A percentile compares a stretch with the other conserved stretches of the same genome.
phyloP scores from a whole-genome alignment of 345 rosid genomes.

The Ceriops zippeliana region DNA sequence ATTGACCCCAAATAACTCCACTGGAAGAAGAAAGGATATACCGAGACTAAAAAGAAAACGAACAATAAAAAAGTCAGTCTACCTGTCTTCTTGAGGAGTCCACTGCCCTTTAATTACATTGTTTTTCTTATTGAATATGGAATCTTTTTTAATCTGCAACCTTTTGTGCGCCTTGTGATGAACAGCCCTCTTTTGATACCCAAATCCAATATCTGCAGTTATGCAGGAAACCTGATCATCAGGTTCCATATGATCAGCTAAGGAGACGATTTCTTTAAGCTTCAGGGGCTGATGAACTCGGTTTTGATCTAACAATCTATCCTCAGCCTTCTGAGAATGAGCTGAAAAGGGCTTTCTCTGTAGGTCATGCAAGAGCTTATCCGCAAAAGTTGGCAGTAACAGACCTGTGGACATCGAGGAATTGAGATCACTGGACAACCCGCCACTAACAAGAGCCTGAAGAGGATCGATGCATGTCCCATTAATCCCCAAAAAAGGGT shows the following conservation, averaged over 20 bases:
- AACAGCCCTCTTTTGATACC: slow-evolving; percentile 10
- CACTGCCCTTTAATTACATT: slow-evolving; percentile 64
- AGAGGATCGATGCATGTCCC: slow-evolving; percentile 16
- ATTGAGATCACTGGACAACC: slow-evolving; percentile 1
- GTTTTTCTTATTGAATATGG: slow-evolving; percentile 24
- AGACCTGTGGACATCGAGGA: background rate
- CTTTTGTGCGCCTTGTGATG: slow-evolving; percentile 24
- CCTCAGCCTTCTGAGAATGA: slow-evolving; percentile 9
- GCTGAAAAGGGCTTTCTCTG: slow-evolving; percentile 11
- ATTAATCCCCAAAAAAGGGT: slow-evolving; percentile 11
- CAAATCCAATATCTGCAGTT: slow-evolving; percentile 13
- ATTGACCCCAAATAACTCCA: no score
- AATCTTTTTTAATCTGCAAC: slow-evolving; percentile 17
- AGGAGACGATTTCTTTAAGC: slow-evolving; percentile 9
- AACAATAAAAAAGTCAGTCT: background rate
- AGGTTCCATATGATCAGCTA: background rate
- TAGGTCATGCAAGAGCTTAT: slow-evolving; percentile 18
- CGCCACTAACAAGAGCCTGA: background rate
- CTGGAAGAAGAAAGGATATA: background rate
- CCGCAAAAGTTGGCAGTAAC: slow-evolving; percentile 9
- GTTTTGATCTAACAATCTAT: background rate
- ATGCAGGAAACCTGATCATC: slow-evolving; percentile 24
- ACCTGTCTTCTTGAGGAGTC: slow-evolving; percentile 63
- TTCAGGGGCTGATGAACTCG: background rate
- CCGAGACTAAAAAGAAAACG: background rate